Base-by-base conservation (phyloP, 495 filamentous ascomycete genomes). In the Talaromyces ruber region DNA sequence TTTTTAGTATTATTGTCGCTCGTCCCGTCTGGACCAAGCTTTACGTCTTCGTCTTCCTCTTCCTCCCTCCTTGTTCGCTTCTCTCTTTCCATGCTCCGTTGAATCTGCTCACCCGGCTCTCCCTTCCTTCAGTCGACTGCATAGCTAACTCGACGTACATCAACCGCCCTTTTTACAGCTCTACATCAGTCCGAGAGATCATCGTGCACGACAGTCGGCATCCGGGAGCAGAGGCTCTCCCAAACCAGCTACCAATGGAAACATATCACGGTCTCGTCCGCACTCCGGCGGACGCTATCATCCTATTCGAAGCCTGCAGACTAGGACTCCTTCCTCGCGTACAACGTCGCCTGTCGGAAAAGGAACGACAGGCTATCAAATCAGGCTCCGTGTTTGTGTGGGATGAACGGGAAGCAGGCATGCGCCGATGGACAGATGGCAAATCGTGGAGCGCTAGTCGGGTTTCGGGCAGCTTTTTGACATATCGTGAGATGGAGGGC, bases 391-490 rank as follows among this genome's bases (percentile, higher is more conserved):
- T 98, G 7, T 98, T 97, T 69, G 94, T 98, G 32, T 98, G 94
- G 94, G 95, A 98, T 74, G 94, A 98, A 79, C 81, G 93, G 65
- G 94, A 98, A 80, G 94, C 94, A 8, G 94, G 94, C 60, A 98
- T 98, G 94, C 84, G 94, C 62, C 81, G 94, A 74, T 98, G 94
- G 94, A 98, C 94, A 0, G 94, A 98, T 67, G 94, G 94, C 22
- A 98, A 98, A 72, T 98, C 94, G 50, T 98, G 94, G 94, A 98
- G 95, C 68, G 94, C 94, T 25, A 97, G 93, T 71, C 85, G 94
- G 60, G 94, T 98, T 2, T 97, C 95, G 0, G 94, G 94, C 18
- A 98, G 95, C 76, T 98, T 98, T 69, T 76, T 98, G 59, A 98
- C 94, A 2, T 98, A 98, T 69, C 81, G 94, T 32, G 94, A 98